Conservation (phyloP, 768 basidiomycete genomes). For the Holtermannia corniformis region DNA sequence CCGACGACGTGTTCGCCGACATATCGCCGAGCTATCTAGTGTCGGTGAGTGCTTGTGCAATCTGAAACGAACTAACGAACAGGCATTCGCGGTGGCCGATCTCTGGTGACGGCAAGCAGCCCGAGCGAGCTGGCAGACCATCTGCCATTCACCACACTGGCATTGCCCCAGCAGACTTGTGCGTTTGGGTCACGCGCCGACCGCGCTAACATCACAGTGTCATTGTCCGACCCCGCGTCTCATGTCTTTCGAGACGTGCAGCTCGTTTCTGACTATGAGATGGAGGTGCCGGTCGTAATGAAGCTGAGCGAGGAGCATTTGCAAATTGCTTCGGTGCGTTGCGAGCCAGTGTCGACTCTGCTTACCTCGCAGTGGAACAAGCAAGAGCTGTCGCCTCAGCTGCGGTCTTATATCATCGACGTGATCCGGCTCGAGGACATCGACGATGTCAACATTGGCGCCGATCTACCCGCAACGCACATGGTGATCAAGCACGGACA, state of each 20-base stretch:
- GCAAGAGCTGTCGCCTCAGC: constrained; percentile 56
- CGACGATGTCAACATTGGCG: constrained; percentile 76
- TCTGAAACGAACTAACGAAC: neutral
- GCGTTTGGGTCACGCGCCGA: neutral
- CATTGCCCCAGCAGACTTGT: constrained; percentile 23
- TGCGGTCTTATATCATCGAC: constrained; percentile 70
- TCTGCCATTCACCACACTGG: constrained; percentile 29
- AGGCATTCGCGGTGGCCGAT: constrained; percentile 15
- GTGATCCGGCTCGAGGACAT: constrained; percentile 69
- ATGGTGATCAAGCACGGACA: constrained; percentile 25
- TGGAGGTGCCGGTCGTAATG: constrained; percentile 63
- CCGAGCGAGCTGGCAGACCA: constrained; percentile 27
- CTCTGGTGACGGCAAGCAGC: constrained; percentile 20
- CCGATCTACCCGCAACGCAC: constrained; percentile 43
- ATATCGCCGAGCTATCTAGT: constrained; percentile 15
- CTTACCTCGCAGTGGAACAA: constrained; percentile 47
- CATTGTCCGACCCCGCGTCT: constrained; percentile 26
- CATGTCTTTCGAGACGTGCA: constrained; percentile 30
- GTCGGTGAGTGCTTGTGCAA: constrained; percentile 7
- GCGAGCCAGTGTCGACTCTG: neutral
- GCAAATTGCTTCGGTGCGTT: constrained; percentile 32
- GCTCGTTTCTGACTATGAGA: constrained; percentile 46
- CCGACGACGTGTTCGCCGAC: constrained; percentile 12
- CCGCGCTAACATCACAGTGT: constrained; percentile 7
- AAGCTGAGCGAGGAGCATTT: constrained; percentile 40